phyloP scores from a whole-genome alignment of 2,329 filamentous ascomycete genomes.

The Aspergillus hiratsukae region DNA sequence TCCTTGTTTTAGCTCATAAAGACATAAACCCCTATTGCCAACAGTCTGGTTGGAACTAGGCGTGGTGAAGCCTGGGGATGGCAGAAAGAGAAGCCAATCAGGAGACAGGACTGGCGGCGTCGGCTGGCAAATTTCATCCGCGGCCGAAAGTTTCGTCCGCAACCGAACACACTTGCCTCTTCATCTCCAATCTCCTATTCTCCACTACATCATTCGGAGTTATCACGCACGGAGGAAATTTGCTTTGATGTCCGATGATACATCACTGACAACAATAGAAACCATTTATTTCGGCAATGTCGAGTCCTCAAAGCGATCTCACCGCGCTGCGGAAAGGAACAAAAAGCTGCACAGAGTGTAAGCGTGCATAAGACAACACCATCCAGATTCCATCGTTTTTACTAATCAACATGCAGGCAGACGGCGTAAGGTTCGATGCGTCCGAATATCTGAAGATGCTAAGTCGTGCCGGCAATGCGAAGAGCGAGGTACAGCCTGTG shows the following conservation, averaged over 20 bases:
- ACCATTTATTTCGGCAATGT: neutral
- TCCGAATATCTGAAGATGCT: slow-evolving; percentile 11
- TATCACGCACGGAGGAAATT: neutral
- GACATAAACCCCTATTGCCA: neutral
- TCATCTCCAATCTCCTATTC: neutral
- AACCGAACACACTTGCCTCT: neutral
- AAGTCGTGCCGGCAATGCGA: slow-evolving; percentile 14
- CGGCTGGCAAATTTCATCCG: slow-evolving; percentile 1
- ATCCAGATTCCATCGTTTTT: neutral
- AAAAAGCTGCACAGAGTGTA: slow-evolving; percentile 20
- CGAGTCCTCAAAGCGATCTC: neutral
- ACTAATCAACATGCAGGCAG: slow-evolving; percentile 8
- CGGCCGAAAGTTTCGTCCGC: slow-evolving; percentile 11
- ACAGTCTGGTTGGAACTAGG: neutral
- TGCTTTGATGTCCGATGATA: neutral
- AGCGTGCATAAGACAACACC: neutral
- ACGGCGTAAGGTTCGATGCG: slow-evolving; percentile 16
- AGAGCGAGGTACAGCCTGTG: slow-evolving; percentile 13
- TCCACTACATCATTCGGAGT: neutral
- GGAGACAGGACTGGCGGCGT: neutral
- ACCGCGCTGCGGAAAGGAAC: slow-evolving; percentile 11
- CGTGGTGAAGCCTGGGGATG: neutral
- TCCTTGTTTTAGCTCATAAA: neutral
- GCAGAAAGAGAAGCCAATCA: neutral
- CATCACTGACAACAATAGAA: neutral